Conservation (phyloP, 2,329 filamentous ascomycete species). For the Ophiognomonia clavigignenti-juglandacearum region DNA sequence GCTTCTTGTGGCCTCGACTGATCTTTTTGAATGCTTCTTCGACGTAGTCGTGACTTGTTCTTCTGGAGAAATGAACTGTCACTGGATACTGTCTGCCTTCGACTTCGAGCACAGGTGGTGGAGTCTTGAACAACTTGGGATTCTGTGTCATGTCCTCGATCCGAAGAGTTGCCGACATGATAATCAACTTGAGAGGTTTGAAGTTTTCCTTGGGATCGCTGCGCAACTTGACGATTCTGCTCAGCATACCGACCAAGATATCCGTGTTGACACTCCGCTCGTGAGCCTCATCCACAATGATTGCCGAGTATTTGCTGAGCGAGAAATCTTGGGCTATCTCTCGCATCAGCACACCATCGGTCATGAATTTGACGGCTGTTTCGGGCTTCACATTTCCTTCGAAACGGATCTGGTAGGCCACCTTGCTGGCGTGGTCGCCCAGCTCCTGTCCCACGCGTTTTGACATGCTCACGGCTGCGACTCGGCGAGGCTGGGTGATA, state of each 20-base stretch:
- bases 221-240: conserved; percentile 81
- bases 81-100: conserved; percentile 92
- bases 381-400: conserved; percentile 75
- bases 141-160: conserved; percentile 91
- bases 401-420: conserved; percentile 93
- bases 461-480: conserved; percentile 95
- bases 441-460: conserved; percentile 85
- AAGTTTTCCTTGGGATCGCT: conserved; percentile 67
- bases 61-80: conserved; percentile 80
- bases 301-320: conserved; percentile 82
- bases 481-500: conserved; percentile 88
- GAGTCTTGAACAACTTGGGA: conserved; percentile 66
- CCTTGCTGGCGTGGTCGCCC: conserved; percentile 67
- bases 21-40: conserved; percentile 89
- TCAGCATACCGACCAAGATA: conserved; percentile 95
- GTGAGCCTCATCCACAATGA: conserved; percentile 95
- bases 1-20: conserved; percentile 77
- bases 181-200: conserved; percentile 83
- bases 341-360: conserved; percentile 88
- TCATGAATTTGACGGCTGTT: conserved; percentile 98
- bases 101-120: conserved; percentile 81
- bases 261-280: conserved; percentile 97
- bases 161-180: conserved; percentile 95
- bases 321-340: conserved; percentile 89
- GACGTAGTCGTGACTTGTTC: conserved; percentile 80